phyloP scores from a whole-genome alignment of 129 eudicot genomes.

The Heracleum sosnowskyi region DNA sequence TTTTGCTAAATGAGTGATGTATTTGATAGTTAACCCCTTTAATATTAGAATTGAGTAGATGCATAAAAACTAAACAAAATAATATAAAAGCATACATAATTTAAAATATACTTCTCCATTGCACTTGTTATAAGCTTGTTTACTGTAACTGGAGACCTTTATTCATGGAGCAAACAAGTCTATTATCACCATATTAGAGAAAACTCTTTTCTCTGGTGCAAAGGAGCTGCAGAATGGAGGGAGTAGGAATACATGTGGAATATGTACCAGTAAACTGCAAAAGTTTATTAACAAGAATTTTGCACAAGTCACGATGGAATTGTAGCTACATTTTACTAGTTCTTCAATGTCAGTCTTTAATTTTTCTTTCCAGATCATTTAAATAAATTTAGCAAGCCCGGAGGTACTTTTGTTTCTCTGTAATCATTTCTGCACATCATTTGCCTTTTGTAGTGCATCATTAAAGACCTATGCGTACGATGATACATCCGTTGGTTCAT shows the following conservation, averaged over 20 bases:
- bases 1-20: no score
- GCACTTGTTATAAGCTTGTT: neutral
- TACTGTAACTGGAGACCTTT: neutral
- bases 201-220: neutral
- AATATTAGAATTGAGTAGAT: no score
- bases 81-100: no score
- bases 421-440: conserved; percentile 3
- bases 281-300: neutral
- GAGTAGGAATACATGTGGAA: neutral
- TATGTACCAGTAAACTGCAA: neutral
- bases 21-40: no score
- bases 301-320: neutral
- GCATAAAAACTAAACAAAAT: no score
- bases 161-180: neutral
- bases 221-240: neutral
- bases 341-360: neutral
- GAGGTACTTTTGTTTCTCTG: neutral
- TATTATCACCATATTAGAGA: neutral
- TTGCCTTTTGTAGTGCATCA: conserved; percentile 47
- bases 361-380: neutral
- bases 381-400: neutral
- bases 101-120: no score
- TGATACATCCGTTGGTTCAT: conserved; percentile 84
- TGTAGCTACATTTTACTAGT: neutral
- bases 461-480: conserved; percentile 81